Percentiles rank a stretch among this genome's conserved stretches.
phyloP scores from a whole-genome alignment of 2,329 filamentous ascomycete genomes.

The Alternaria arborescens region DNA sequence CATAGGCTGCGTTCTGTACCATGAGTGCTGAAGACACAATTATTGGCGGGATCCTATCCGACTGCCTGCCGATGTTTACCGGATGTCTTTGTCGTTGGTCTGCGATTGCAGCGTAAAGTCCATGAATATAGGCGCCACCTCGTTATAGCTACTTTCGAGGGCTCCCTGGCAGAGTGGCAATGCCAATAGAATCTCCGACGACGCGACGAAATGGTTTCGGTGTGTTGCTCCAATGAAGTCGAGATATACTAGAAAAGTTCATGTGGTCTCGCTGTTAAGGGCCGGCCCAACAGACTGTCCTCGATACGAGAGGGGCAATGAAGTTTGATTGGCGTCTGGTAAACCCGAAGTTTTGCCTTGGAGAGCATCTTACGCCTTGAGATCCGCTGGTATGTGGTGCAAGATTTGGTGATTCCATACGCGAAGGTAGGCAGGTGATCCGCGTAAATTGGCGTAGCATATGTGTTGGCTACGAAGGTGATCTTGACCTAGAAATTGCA shows the following conservation, averaged over 20 bases:
- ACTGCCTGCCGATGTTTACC: background rate
- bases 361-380: background rate
- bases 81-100: background rate
- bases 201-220: background rate
- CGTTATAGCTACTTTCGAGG: too few species aligned
- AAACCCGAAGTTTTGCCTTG: background rate
- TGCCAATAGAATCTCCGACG: background rate
- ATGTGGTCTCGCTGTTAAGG: background rate
- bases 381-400: background rate
- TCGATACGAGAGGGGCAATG: background rate
- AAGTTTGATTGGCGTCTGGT: background rate
- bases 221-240: background rate
- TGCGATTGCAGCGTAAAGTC: background rate
- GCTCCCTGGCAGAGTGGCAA: background rate
- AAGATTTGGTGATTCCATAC: background rate
- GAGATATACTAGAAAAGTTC: background rate
- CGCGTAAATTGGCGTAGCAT: background rate
- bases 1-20: background rate
- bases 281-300: background rate
- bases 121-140: background rate
- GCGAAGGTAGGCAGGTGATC: background rate
- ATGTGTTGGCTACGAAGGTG: background rate
- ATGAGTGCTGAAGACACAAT: background rate
- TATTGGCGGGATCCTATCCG: background rate
- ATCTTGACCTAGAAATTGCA: background rate